These are phyloP conservation scores for Xylariaceae sp. DNA, from an alignment of 2,329 filamentous ascomycete genomes.

Conservation along the genomic window DNA sequence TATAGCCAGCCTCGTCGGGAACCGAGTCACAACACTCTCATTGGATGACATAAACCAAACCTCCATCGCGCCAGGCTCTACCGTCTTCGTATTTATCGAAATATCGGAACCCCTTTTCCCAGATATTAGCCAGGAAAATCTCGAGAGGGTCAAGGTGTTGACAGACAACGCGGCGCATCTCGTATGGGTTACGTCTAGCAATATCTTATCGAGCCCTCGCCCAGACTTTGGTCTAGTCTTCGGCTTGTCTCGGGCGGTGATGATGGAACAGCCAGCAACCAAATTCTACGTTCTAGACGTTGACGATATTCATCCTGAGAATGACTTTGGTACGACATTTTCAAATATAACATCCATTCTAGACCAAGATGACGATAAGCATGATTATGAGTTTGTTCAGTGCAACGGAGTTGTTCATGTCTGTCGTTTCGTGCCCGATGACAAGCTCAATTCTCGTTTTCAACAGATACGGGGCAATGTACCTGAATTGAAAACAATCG, in stretches of 20 bases:
- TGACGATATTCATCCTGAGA: conserved; percentile 11
- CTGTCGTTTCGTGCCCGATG: conserved; percentile 25
- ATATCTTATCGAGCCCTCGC: conserved; percentile 2
- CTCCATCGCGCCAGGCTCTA: not conserved
- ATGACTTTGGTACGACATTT: not conserved
- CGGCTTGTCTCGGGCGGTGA: conserved; percentile 24
- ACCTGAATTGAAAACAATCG: too few relatives aligned
- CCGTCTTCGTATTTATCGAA: conserved; percentile 20
- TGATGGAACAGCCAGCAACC: conserved; percentile 30
- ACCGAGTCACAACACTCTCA: too few relatives aligned
- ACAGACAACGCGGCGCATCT: conserved; percentile 18
- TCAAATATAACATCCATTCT: conserved; percentile 6
- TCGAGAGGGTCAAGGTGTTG: conserved; percentile 22
- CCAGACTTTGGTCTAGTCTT: conserved; percentile 16
- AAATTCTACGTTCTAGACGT: conserved; percentile 25
- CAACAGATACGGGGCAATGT: too few relatives aligned
- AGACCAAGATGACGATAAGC: not conserved
- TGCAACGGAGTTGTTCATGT: conserved; percentile 13
- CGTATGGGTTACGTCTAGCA: conserved; percentile 23
- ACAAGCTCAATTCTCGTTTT: conserved; percentile 18
- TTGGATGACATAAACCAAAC: too few relatives aligned
- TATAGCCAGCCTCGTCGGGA: too few relatives aligned
- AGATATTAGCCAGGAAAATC: conserved; percentile 16
- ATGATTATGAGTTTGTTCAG: conserved; percentile 22
- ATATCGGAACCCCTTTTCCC: conserved; percentile 13